Conservation (phyloP, 768 basidiomycete genomes). For the Trametes cubensis region DNA sequence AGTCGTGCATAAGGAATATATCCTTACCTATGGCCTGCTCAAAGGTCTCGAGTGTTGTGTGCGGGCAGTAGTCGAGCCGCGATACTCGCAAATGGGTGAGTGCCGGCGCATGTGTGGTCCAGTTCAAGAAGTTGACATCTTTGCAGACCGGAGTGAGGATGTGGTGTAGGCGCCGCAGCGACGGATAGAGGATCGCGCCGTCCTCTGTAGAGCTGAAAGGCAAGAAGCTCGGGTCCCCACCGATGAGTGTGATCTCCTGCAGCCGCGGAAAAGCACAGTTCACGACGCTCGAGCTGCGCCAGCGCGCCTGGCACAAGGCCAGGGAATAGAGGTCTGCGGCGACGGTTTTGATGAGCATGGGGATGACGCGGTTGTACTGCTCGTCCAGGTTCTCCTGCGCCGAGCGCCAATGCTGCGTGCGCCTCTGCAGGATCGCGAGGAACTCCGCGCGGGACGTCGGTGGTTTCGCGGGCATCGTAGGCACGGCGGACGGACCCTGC, state of each 20-base stretch:
- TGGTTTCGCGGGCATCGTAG: not conserved
- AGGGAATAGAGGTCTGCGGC: conserved; percentile 15
- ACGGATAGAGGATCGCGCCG: conserved; percentile 7
- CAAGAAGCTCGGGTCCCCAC: conserved; percentile 17
- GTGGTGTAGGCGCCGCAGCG: conserved; percentile 18
- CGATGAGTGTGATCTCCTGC: conserved; percentile 18
- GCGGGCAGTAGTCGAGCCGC: conserved; percentile 9
- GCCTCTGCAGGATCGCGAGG: conserved; percentile 9
- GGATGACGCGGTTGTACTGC: conserved; percentile 24
- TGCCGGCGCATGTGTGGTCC: conserved; percentile 16
- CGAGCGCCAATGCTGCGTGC: conserved; percentile 14
- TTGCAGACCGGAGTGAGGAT: conserved; percentile 12
- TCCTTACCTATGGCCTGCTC: conserved; percentile 7
- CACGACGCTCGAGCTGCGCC: conserved; percentile 14
- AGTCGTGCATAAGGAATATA: too few species aligned
- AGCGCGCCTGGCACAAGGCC: conserved; percentile 17
- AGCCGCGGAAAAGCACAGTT: conserved; percentile 15
- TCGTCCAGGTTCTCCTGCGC: conserved; percentile 18
- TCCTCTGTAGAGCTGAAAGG: conserved; percentile 4
- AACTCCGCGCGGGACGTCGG: conserved; percentile 19
- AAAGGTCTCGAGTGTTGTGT: conserved; percentile 1
- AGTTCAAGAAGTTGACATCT: conserved; percentile 15
- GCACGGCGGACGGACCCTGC: not conserved
- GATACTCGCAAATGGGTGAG: conserved; percentile 21
- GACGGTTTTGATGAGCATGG: conserved; percentile 14